Evolutionary conservation across 257 asterid genomes (phyloP).

Genomic region (Mitragyna speciosa): DNA sequence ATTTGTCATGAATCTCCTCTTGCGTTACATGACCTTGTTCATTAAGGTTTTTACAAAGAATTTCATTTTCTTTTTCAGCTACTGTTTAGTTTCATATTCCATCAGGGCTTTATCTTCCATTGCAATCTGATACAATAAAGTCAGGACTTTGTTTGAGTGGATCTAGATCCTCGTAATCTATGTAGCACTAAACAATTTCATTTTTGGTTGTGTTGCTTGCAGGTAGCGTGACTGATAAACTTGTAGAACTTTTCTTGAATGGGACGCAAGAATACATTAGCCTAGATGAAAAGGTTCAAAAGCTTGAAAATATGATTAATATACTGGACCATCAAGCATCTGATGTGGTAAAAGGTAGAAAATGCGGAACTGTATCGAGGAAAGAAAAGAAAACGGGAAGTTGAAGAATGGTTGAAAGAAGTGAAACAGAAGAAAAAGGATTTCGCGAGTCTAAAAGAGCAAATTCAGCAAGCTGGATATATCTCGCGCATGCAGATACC

Average conservation of each 20-base stretch:
- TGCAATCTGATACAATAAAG: no score
- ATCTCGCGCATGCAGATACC: neutral
- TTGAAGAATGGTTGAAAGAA: neutral
- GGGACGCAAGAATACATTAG: neutral
- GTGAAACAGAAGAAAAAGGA: neutral
- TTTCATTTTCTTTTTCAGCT: no score
- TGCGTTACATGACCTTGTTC: no score
- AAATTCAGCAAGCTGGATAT: neutral
- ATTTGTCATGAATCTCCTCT: no score
- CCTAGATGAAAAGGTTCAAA: neutral
- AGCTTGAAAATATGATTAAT: neutral
- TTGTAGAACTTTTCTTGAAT: neutral
- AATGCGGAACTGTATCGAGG: neutral
- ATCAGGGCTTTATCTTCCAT: no score
- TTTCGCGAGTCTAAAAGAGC: neutral
- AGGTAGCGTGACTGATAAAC: neutral
- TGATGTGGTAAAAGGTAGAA: neutral
- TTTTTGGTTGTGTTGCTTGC: no score
- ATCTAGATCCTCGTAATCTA: no score
- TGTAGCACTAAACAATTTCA: no score
- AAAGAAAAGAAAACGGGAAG: neutral
- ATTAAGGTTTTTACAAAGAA: no score
- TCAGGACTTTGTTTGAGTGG: no score
- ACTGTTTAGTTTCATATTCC: no score
- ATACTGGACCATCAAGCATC: neutral